Conservation (phyloP, 164 flowering plant species). For the Piper longum region DNA sequence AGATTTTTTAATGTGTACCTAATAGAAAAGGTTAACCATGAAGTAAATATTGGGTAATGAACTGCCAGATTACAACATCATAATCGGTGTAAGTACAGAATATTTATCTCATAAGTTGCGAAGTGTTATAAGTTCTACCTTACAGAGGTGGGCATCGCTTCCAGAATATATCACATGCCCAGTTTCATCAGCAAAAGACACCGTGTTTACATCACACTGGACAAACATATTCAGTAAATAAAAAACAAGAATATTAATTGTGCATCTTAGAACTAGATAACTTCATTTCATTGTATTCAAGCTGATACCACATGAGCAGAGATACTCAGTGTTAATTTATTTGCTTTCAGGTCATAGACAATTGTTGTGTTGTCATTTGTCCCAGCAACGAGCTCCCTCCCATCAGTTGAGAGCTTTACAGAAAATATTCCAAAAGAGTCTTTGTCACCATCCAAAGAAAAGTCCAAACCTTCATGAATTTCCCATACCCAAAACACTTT, state of each 20-base stretch:
- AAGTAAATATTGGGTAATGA: neutral
- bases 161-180: conserved; percentile 89
- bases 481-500: conserved; percentile 30
- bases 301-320: conserved; percentile 56
- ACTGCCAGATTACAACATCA: neutral
- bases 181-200: conserved; percentile 89
- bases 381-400: conserved; percentile 81
- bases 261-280: too few relatives aligned
- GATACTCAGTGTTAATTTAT: conserved; percentile 45
- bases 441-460: conserved; percentile 27
- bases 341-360: conserved; percentile 72
- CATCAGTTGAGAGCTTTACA: conserved; percentile 83
- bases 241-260: too few relatives aligned
- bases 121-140: conserved; percentile 28
- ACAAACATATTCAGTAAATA: conserved; percentile 6
- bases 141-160: conserved; percentile 79
- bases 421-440: conserved; percentile 62
- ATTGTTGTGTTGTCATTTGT: conserved; percentile 60
- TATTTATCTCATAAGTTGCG: too few relatives aligned
- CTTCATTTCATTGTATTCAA: neutral
- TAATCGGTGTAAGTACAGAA: neutral
- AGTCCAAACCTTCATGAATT: conserved; percentile 79
- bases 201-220: conserved; percentile 89
- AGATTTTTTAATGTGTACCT: neutral
- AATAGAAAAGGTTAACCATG: neutral